Evolutionary conservation across 1,284 basidiomycete genomes (phyloP).

Genomic region (Fistulina hepatica): DNA sequence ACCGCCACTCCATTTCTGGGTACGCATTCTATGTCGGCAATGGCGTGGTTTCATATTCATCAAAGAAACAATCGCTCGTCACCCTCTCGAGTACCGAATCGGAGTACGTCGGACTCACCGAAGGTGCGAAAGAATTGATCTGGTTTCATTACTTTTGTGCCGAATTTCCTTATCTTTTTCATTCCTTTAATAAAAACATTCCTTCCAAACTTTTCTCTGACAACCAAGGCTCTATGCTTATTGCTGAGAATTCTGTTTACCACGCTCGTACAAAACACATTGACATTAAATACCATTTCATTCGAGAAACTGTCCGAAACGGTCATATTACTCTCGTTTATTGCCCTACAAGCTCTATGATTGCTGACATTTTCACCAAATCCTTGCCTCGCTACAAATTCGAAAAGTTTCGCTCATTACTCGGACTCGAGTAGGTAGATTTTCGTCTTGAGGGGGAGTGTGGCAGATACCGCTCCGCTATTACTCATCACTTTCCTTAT

Average conservation of each 20-base stretch:
- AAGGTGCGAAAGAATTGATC: constrained; percentile 4
- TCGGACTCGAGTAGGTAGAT: constrained; percentile 12
- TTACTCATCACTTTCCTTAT: no score
- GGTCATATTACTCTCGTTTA: constrained; percentile 8
- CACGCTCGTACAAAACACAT: constrained; percentile 24
- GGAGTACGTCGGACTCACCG: constrained; percentile 6
- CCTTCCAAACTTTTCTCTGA: constrained; percentile 14
- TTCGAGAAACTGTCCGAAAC: constrained; percentile 17
- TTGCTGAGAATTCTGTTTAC: constrained; percentile 16
- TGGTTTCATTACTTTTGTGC: constrained; percentile 8
- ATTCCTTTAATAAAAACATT: background rate
- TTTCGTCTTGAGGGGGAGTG: constrained; percentile 11
- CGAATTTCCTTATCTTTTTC: constrained; percentile 7
- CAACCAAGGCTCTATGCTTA: constrained; percentile 20
- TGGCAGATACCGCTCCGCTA: no score
- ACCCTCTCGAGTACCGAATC: constrained; percentile 5
- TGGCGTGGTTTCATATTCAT: constrained; percentile 7
- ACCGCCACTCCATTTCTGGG: constrained; percentile 8
- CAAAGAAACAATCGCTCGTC: constrained; percentile 8
- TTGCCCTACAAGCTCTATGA: constrained; percentile 11
- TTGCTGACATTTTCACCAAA: constrained; percentile 14
- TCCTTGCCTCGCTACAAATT: constrained; percentile 5
- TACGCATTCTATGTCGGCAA: constrained; percentile 9
- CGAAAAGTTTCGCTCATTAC: constrained; percentile 7
- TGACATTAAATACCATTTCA: constrained; percentile 21